These are phyloP conservation scores for Schizochytrium sp. DNA, from an alignment of 108 stramenopile species.

Conservation along the genomic window DNA sequence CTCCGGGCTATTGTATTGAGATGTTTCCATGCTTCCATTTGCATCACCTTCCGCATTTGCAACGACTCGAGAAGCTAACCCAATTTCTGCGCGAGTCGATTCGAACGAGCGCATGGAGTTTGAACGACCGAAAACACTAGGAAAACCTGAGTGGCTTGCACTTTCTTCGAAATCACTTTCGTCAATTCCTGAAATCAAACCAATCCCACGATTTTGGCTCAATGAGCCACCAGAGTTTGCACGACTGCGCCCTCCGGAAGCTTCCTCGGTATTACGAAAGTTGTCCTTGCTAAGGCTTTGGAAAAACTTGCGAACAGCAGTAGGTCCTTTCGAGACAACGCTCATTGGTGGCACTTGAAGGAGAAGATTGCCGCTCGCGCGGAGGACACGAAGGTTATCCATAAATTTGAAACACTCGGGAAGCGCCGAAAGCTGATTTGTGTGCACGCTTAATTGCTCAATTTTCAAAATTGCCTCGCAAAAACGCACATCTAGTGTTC, in stretches of 20 bases:
- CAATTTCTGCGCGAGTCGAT: no score
- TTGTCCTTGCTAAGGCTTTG: slow-evolving; percentile 48
- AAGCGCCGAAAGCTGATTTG: slow-evolving; percentile 39
- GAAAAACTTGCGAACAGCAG: slow-evolving; percentile 34
- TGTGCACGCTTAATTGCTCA: slow-evolving; percentile 45
- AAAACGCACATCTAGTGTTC: slow-evolving; percentile 24
- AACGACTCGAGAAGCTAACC: no score
- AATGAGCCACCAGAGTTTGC: slow-evolving; percentile 11
- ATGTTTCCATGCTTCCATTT: no score
- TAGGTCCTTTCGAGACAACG: not conserved
- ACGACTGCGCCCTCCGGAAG: slow-evolving; percentile 5
- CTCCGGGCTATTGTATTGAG: no score
- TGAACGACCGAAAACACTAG: no score
- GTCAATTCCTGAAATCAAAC: no score
- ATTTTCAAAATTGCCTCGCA: slow-evolving; percentile 47
- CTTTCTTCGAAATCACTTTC: no score
- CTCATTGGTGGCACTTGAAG: slow-evolving; percentile 40
- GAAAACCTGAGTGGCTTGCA: no score
- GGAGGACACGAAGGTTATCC: slow-evolving; percentile 3
- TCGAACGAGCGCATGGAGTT: no score
- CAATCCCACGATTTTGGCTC: no score
- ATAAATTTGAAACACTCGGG: slow-evolving; percentile 51
- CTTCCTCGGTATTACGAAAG: not conserved
- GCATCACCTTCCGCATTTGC: no score
- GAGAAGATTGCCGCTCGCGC: slow-evolving; percentile 45